Evolutionary conservation across 2,329 filamentous ascomycete species (phyloP).

Genomic region (Diaporthe caulivora): DNA sequence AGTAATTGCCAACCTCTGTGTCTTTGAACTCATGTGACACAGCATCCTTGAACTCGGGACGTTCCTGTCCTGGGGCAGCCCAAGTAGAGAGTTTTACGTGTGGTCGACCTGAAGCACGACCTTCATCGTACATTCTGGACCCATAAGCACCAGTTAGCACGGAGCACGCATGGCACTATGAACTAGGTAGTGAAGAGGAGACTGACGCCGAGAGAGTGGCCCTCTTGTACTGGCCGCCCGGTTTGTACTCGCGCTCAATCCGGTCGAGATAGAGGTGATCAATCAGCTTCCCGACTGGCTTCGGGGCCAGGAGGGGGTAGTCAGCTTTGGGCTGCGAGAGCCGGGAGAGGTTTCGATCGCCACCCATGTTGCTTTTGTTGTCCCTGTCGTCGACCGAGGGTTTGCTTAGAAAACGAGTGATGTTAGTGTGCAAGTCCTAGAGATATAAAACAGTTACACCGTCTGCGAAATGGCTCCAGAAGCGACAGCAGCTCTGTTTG

Average conservation of each 20-base stretch:
- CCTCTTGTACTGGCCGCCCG: conserved; percentile 79
- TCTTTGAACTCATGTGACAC: conserved; percentile 79
- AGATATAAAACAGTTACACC: neutral
- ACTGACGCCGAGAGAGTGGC: conserved; percentile 70
- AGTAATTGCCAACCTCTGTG: conserved; percentile 80
- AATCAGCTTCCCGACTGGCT: conserved; percentile 82
- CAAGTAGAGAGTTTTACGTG: conserved; percentile 89
- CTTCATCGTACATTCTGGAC: conserved; percentile 78
- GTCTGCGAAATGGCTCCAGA: neutral
- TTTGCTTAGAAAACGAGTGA: conserved; percentile 23
- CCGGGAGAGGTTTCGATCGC: conserved; percentile 52
- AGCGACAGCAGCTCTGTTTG: neutral
- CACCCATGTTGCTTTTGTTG: conserved; percentile 62
- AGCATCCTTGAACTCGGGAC: conserved; percentile 90
- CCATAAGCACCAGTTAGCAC: neutral
- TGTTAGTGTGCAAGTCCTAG: conserved; percentile 20
- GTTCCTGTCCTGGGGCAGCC: conserved; percentile 81
- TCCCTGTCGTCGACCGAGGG: conserved; percentile 23
- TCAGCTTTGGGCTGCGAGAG: conserved; percentile 59
- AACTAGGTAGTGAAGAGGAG: conserved; percentile 40
- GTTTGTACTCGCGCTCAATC: conserved; percentile 81
- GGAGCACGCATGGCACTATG: conserved; percentile 32
- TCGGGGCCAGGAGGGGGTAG: conserved; percentile 64
- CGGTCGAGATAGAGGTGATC: conserved; percentile 86
- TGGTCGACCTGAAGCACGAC: conserved; percentile 73